Base-by-base conservation (phyloP, 176 grass and related monocot genomes). In the Triticum dicoccoides region DNA sequence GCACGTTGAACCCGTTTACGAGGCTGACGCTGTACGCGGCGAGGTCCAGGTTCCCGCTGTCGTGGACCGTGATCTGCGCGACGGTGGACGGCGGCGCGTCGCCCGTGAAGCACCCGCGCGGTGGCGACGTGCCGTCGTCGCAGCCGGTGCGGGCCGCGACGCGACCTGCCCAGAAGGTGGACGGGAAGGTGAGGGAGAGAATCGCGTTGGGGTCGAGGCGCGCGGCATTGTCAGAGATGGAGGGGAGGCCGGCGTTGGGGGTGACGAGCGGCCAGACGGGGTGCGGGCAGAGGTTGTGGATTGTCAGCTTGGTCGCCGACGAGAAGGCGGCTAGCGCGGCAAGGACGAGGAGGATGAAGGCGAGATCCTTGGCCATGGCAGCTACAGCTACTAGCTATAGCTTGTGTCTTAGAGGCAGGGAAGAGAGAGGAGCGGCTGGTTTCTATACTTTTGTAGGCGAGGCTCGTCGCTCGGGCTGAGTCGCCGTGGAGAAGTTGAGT, bases 1-100 rank as follows among this genome's bases (percentile, higher is more conserved):
- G 90, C 80, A 89, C 83, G 87, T 92, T 92, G 87, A 92, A 92
- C 8, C 90, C 90, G 80, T 92, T 79, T 2, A 89, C 80, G 0
- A 92, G 80, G 87, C 87, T 89, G 7, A 92, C 84, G 87, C 84
- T 86, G 84, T 89, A 92, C 9, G 47, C 9, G 29, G 80, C 83
- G 34, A 29, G 66, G 84, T 79, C 87, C 8, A 23, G 59, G 86
- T 11, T 6, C 1, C 74, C 80, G 68, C 59, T 38, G 90, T 56
- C 77, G 80, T 89, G 83, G 74, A 89, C 77, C 23, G 62, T 78
- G 7, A 88, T 2, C 86, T 91, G 86, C 32, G 56, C 69, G 29
- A 82, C 23, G 64, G 82, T 85, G 54, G 35, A 35, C 0, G 90
- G 90, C 10, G 90, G 86, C 30, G 72, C 32, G 4, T 72, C 38